Percentiles rank a stretch among this genome's conserved stretches.
phyloP scores from a whole-genome alignment of 2,329 filamentous ascomycete species.

The Aspergillus sp. region DNA sequence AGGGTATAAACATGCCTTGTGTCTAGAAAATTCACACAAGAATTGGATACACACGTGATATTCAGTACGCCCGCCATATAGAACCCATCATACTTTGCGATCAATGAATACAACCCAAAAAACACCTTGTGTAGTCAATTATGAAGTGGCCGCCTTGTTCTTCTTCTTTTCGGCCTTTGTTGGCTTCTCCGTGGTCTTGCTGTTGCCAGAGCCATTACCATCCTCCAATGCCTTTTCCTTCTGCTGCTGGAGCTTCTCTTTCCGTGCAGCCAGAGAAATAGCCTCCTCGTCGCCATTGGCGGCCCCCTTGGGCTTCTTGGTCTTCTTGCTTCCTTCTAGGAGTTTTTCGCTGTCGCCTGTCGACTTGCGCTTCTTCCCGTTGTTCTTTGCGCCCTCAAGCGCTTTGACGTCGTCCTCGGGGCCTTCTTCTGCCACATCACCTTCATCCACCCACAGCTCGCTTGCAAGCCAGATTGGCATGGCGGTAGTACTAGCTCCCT shows the following conservation, averaged over 20 bases:
- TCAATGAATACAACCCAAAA: conserved; percentile 12
- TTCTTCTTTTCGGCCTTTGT: conserved; percentile 28
- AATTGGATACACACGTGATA: conserved; percentile 22
- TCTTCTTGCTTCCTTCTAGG: conserved; percentile 28
- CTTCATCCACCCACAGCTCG: conserved; percentile 78
- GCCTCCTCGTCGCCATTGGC: conserved; percentile 32
- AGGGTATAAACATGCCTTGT: conserved; percentile 19
- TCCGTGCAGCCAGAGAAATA: conserved; percentile 29
- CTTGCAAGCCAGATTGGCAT: conserved; percentile 92
- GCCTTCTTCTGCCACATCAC: conserved; percentile 56
- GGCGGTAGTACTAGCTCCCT: conserved; percentile 77
- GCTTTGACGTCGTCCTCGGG: conserved; percentile 20
- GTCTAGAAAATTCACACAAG: conserved; percentile 2
- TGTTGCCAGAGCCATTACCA: conserved; percentile 28
- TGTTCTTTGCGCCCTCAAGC: conserved; percentile 20
- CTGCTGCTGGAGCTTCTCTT: conserved; percentile 43
- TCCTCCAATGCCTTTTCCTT: conserved; percentile 42
- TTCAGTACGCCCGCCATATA: conserved; percentile 23
- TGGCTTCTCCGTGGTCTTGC: conserved; percentile 7
- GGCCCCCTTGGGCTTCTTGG: conserved; percentile 31
- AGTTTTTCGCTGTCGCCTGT: conserved; percentile 23
- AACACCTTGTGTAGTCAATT: conserved; percentile 22
- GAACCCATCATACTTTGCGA: conserved; percentile 10
- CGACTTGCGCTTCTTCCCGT: conserved; percentile 47
- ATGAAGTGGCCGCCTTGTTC: conserved; percentile 31